A percentile compares a stretch with the other conserved stretches of the same genome.
Conservation (phyloP, 2,329 filamentous ascomycete species). For the Cephalotrichum gorgonifer region DNA sequence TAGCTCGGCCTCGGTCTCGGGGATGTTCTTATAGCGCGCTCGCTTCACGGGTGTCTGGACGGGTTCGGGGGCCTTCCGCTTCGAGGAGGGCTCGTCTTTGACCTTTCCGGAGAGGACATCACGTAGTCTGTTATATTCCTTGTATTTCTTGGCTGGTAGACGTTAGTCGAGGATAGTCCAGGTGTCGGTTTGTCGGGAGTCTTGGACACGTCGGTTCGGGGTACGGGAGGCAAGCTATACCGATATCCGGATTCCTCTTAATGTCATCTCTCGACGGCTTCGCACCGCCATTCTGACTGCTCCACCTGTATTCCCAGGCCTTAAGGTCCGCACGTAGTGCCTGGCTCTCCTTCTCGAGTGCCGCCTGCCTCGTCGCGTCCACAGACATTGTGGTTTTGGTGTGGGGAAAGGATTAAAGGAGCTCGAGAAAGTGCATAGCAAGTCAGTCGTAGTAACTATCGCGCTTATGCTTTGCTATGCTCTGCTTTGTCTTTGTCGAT, state of each 20-base stretch:
- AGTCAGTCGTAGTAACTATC: too few relatives aligned
- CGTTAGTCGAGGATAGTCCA: conserved; percentile 7
- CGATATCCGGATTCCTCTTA: conserved; percentile 60
- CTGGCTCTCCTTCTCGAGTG: conserved; percentile 39
- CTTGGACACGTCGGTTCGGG: not conserved
- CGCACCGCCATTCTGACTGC: conserved; percentile 47
- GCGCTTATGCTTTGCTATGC: too few relatives aligned
- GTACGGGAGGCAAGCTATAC: conserved; percentile 24
- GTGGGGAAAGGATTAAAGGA: not conserved
- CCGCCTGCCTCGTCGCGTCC: conserved; percentile 32
- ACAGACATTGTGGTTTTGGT: conserved; percentile 19
- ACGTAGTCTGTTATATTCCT: conserved; percentile 59
- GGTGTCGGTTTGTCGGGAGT: not conserved
- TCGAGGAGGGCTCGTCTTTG: conserved; percentile 25
- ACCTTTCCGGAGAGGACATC: conserved; percentile 46
- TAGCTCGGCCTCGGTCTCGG: not conserved
- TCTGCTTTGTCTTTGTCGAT: too few relatives aligned
- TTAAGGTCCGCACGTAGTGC: conserved; percentile 61
- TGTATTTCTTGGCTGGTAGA: conserved; percentile 57
- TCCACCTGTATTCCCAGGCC: conserved; percentile 62
- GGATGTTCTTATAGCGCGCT: conserved; percentile 14
- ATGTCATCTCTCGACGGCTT: conserved; percentile 69
- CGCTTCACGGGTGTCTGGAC: conserved; percentile 42
- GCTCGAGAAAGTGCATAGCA: not conserved
- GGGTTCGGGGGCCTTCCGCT: conserved; percentile 28